Evolutionary conservation across 1,139 yeast species (phyloP), one percentile per base, ranked within the genome.

Genomic region (Candida glucosophila): DNA sequence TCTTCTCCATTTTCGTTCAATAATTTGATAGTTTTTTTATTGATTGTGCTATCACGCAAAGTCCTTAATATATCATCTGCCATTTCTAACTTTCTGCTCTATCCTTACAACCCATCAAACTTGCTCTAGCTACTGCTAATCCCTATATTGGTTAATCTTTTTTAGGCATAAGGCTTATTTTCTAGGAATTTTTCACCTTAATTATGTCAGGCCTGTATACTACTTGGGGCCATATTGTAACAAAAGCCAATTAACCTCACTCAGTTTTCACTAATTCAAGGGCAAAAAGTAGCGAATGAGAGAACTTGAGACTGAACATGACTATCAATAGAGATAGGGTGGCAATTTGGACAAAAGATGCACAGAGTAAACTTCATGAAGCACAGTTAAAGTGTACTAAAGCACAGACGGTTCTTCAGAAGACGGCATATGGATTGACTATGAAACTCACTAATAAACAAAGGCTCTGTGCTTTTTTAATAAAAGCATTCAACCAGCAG

Each of bases 351-450:
- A 37, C 51, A 5, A 44, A 41, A 6, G 49, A 52, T 25, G 64
- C 65, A 4, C 49, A 46, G 21, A 10, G 14, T 1, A 53, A 58
- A 0, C 47, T 60, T 7, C 44, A 49, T 22, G 31, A 36, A 16
- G 65, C 66, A 3, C 55, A 52, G 24, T 43, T 40, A 17, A 27
- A 53, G 20, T 59, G 65, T 26, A 37, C 55, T 3, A 41, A 38
- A n/a, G 65, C 66, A 3, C 60, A 57, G 22, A 27, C 32, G 2
- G 52, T 46, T 47, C 44, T 59, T 20, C 44, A 43, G 23, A 26
- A 36, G 9, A 49, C 55, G 62, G 1, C 37, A 41, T 14, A 40
- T 36, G 23, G 29, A 55, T 13, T 47, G 44, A 12, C 39, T 41
- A 20, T 40, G 5, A 33, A 36, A 5, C 31, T 55, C 12, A 59